phyloP scores from a whole-genome alignment of 768 basidiomycete genomes.

The Leccinum incarnatum region DNA sequence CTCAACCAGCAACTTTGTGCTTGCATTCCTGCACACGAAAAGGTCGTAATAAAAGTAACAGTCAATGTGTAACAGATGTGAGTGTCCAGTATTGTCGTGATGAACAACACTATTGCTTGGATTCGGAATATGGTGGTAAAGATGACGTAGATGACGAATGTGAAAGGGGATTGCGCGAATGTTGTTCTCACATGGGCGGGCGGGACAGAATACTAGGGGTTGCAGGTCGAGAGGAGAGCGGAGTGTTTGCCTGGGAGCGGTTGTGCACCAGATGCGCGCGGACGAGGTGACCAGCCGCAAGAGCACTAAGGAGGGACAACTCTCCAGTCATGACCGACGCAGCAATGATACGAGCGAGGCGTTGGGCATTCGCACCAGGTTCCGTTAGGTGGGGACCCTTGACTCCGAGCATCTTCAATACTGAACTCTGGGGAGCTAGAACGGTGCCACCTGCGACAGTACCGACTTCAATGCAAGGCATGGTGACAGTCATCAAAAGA shows the following conservation, averaged over 20 bases:
- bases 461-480: constrained; percentile 99
- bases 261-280: constrained; percentile 93
- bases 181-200: constrained; percentile 26
- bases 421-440: constrained; percentile 82
- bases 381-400: constrained; percentile 82
- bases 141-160: constrained; percentile 40
- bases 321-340: constrained; percentile 98
- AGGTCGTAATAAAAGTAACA: constrained; percentile 18
- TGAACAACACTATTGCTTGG: constrained; percentile 18
- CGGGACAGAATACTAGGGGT: constrained; percentile 47
- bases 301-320: constrained; percentile 83
- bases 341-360: constrained; percentile 85
- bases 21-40: constrained; percentile 1
- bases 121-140: constrained; percentile 42
- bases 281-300: constrained; percentile 94
- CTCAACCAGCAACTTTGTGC: neutral
- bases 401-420: constrained; percentile 93
- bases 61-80: constrained; percentile 20
- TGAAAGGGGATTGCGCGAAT: constrained; percentile 21
- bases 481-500: constrained; percentile 87
- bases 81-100: constrained; percentile 5
- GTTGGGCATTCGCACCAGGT: constrained; percentile 88
- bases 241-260: constrained; percentile 78
- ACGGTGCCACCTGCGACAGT: constrained; percentile 97
- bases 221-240: constrained; percentile 57